Evolutionary conservation across 441 rosid genomes (phyloP), one percentile per base, ranked within the genome.

Genomic region (Sinapis alba): DNA sequence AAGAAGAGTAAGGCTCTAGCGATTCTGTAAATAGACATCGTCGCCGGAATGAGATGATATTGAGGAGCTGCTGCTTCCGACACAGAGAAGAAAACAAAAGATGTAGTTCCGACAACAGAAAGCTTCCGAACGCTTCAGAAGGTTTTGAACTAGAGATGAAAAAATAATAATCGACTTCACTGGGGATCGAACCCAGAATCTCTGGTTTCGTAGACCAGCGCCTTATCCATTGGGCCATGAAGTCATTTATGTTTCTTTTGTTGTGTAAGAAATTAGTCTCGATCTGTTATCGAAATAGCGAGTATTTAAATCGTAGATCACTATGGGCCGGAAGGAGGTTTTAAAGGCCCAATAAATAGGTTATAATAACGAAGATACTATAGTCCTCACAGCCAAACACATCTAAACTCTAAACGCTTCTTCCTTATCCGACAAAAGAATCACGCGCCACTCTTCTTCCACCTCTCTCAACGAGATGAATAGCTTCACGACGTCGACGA

Each of bases 221-320:
- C 97, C 96, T 91, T 91, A 90, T 93, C 97, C 99, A 93, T 96
- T 96, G 98, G 96, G 97, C 97, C 98, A 91, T 74, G 86, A 83
- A 86, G 87, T 84, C 85, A 20, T 16, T n/a, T 12, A 0, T 57
- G 19, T 2, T 16, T 7, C 0, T 4, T 19, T 0, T 2, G 1
- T 18, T 43, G 50, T 43, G 11, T n/a, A n/a, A n/a, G n/a, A 5
- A 28, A 28, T 28, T 5, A 6, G 43, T 36, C 13, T 2, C 8
- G 12, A 36, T n/a, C n/a, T n/a, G 4, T 36, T 36, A 9, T 36
- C 13, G 12, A 5, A 38, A 3, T 38, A 38, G 3, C 12, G 15
- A 45, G 19, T 30, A 5, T 45, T n/a, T 19, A 45, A 45, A n/a
- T 45, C 51, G 6, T 45, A 5, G 13, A 16, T 47, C 53, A 45